Evolutionary conservation across 768 basidiomycete genomes (phyloP), one percentile per base, ranked within the genome.

Genomic region (Glaciozyma martinii): DNA sequence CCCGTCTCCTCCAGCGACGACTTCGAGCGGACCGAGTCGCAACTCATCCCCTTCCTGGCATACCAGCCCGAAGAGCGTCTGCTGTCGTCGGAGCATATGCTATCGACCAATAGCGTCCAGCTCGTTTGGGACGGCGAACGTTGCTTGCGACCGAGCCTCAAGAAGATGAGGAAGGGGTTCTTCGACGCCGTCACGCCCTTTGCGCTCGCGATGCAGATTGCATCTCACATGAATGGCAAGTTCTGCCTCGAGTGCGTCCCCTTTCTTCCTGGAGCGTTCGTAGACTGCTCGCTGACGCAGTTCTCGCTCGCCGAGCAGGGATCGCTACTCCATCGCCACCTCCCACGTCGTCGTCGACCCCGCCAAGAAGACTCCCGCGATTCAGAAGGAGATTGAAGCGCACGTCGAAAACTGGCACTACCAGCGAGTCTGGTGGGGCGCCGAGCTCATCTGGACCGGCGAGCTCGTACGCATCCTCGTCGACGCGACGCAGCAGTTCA

Each of bases 221-320:
- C 84, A 0, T 80, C 85, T 0, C 79, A 80, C 46, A 70, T 90
- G 6, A 82, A 84, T 46, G 78, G 78, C 8, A 86, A 78, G 68
- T 91, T 88, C 86, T 80, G 82, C 43, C 80, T 86, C 1, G 86
- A 86, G 7, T 88, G 89, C 63, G 84, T 87, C 59, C 88, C 83
- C 82, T 82, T 84, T 30, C 32, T 61, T 58, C 33, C 37, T 44
- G 49, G 15, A 12, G 19, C 10, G 83, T 82, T n/a, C 67, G 81
- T 80, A 62, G 8, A 37, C 50, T 9, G 82, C 5, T 19, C 15
- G 27, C 53, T 54, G 53, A 54, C 16, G 50, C 7, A 15, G 5
- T n/a, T 13, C 18, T 25, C 16, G 9, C 42, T 9, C 2, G 3
- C 37, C 12, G 13, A 2, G 15, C 59, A 69, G 68, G 29, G 64